A percentile compares a stretch with the other conserved stretches of the same genome.
Evolutionary conservation across 2,329 filamentous ascomycete species (phyloP).

Genomic region (Alternaria gaisen): DNA sequence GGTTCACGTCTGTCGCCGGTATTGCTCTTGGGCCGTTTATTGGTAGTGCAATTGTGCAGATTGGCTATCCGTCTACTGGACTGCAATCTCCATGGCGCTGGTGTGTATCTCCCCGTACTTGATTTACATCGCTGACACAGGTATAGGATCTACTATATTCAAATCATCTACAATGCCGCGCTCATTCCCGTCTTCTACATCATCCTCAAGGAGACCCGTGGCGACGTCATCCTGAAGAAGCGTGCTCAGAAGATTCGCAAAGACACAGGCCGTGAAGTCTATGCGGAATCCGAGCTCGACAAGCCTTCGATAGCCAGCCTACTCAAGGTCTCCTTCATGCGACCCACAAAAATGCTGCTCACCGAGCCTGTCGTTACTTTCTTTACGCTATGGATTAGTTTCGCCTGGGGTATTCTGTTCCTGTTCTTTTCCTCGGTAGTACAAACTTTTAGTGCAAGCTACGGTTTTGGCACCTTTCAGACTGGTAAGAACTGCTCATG

Average conservation of each 20-base stretch:
- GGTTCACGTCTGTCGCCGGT: constrained; percentile 55
- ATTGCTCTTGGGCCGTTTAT: constrained; percentile 57
- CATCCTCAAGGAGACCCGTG: constrained; percentile 54
- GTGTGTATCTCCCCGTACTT: constrained; percentile 28
- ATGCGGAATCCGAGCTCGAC: constrained; percentile 41
- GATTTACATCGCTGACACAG: neutral
- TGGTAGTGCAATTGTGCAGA: constrained; percentile 52
- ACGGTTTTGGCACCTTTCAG: constrained; percentile 45
- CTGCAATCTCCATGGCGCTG: constrained; percentile 50
- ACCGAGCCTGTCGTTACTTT: constrained; percentile 56
- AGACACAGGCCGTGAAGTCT: constrained; percentile 44
- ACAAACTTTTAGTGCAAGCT: constrained; percentile 52
- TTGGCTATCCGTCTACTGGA: constrained; percentile 37
- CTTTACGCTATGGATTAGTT: constrained; percentile 57
- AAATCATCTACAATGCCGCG: constrained; percentile 55
- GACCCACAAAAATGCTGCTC: constrained; percentile 52
- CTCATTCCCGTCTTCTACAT: constrained; percentile 55
- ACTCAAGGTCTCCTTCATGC: constrained; percentile 53
- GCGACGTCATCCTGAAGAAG: constrained; percentile 53
- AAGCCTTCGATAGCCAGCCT: constrained; percentile 27
- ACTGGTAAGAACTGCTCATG: constrained; percentile 34
- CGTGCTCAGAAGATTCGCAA: constrained; percentile 52
- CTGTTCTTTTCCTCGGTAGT: constrained; percentile 54
- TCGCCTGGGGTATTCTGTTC: constrained; percentile 57
- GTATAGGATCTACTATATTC: constrained; percentile 56